phyloP scores from a whole-genome alignment of 2,329 filamentous ascomycete species.

The Scleromitrula shiraiana region DNA sequence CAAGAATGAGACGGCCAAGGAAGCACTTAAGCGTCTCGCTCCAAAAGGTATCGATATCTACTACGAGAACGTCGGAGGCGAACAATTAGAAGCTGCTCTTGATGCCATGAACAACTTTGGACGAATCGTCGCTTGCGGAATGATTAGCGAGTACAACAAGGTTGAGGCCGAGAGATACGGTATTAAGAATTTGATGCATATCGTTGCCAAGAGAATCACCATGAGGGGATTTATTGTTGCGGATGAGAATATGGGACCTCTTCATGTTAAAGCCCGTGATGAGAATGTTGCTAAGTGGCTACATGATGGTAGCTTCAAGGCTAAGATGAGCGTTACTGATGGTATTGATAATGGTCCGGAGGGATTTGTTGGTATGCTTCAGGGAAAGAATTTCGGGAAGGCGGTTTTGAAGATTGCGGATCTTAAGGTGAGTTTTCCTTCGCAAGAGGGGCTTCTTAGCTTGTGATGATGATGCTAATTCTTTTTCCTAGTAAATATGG shows the following conservation, averaged over 20 bases:
- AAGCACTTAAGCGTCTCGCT: constrained; percentile 57
- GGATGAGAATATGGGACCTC: constrained; percentile 53
- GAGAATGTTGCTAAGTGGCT: constrained; percentile 63
- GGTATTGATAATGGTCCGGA: constrained; percentile 61
- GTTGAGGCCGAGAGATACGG: constrained; percentile 45
- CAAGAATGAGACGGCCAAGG: constrained; percentile 61
- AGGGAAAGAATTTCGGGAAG: constrained; percentile 67
- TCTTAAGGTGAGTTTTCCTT: constrained; percentile 12
- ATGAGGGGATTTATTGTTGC: constrained; percentile 61
- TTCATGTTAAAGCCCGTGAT: constrained; percentile 52
- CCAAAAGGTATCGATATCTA: constrained; percentile 72
- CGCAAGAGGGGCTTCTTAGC: neutral
- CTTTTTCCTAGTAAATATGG: too few relatives aligned
- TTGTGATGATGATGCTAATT: too few relatives aligned
- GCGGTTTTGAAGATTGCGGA: constrained; percentile 54
- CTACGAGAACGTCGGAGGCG: constrained; percentile 73
- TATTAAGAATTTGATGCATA: constrained; percentile 51
- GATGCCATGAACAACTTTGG: constrained; percentile 54
- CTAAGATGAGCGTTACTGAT: constrained; percentile 48
- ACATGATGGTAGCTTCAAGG: constrained; percentile 56
- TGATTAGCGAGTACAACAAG: constrained; percentile 64
- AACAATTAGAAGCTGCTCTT: constrained; percentile 63
- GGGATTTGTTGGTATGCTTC: constrained; percentile 58
- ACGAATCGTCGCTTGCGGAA: constrained; percentile 53
- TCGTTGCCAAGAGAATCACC: constrained; percentile 54